Evolutionary conservation across 2,329 filamentous ascomycete genomes (phyloP).

Genomic region (Leptographium wingfieldii): DNA sequence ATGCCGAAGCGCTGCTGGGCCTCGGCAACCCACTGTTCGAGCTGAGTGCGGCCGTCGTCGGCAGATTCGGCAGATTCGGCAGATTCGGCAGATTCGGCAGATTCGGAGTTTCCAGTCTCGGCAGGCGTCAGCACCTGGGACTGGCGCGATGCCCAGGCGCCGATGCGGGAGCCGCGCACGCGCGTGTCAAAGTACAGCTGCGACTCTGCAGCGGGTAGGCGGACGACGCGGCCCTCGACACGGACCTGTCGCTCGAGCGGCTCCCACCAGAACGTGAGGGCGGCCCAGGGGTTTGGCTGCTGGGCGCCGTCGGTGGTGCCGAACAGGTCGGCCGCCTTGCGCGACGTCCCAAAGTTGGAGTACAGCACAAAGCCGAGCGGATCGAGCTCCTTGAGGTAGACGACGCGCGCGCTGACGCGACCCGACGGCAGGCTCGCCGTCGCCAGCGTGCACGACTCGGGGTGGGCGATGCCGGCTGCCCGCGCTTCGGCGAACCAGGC

Average conservation of each 20-base stretch:
- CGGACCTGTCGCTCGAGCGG: slow-evolving; percentile 78
- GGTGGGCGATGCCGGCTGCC: slow-evolving; percentile 46
- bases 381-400: slow-evolving; percentile 95
- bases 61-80: slow-evolving; percentile 17
- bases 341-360: slow-evolving; percentile 75
- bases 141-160: slow-evolving; percentile 89
- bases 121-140: slow-evolving; percentile 53
- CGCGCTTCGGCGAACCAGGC: slow-evolving; percentile 73
- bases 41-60: slow-evolving; percentile 57
- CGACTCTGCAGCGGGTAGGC: slow-evolving; percentile 58
- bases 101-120: slow-evolving; percentile 10
- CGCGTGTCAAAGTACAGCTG: slow-evolving; percentile 54
- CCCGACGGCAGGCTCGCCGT: slow-evolving; percentile 77
- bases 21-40: slow-evolving; percentile 69
- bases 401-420: slow-evolving; percentile 69
- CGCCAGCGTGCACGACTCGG: slow-evolving; percentile 78
- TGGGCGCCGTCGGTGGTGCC: slow-evolving; percentile 8
- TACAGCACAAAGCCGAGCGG: slow-evolving; percentile 76
- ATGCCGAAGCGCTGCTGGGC: slow-evolving; percentile 64
- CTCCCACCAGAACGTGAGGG: slow-evolving; percentile 85
- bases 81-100: slow-evolving; percentile 9
- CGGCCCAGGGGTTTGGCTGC: slow-evolving; percentile 58
- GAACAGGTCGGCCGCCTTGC: slow-evolving; percentile 54
- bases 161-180: slow-evolving; percentile 70
- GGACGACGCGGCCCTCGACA: slow-evolving; percentile 64